Base-by-base conservation (phyloP, 2,329 filamentous ascomycete genomes). In the Gremmenia infestans region DNA sequence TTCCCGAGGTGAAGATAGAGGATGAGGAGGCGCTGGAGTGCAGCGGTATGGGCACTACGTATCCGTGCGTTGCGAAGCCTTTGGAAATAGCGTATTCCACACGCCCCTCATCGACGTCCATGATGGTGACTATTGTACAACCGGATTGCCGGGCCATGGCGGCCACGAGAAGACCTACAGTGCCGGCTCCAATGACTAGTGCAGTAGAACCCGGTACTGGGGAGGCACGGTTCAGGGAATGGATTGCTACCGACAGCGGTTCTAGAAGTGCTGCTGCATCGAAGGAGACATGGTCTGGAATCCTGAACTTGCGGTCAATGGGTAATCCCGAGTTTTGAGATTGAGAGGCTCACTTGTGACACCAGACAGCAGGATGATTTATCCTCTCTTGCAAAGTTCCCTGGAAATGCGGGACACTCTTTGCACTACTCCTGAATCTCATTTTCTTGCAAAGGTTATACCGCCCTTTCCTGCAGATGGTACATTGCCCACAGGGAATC, bases 401-500 rank as follows among this genome's bases (percentile, higher is more conserved):
- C 65, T 84, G 82, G 60, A 81, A 83, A 65, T 85, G 82, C 56
- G 82, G 82, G n/a, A 81, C 76, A 39, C 77, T 81, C 68, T 84
- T 84, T 54, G 81, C 82, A 60, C 80, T 83, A 66, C 81, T 83
- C 63, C 82, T 75, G 68, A 86, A 86, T 45, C 78, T 76, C 76
- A 85, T 77, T 67, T 76, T 78, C 67, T 81, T 81, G 72, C 81
- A 85, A 15, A 85, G 75, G 61, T 85, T 85, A 67, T 85, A 86
- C 63, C 91, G 86, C 52, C 93, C 93, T 40, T 89, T 94, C 65
- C 95, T 78, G 74, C 92, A 97, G 45, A 91, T 89, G 72, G 92
- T 89, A 80, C 92, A 97, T 69, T 83, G 81, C 71, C 88, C 85
- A 81, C 93, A 97, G 71, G 93, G 91, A 66, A 97, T 84, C 74